Conservation (phyloP, 2,329 filamentous ascomycete genomes). For the Xylariaceae sp. region DNA sequence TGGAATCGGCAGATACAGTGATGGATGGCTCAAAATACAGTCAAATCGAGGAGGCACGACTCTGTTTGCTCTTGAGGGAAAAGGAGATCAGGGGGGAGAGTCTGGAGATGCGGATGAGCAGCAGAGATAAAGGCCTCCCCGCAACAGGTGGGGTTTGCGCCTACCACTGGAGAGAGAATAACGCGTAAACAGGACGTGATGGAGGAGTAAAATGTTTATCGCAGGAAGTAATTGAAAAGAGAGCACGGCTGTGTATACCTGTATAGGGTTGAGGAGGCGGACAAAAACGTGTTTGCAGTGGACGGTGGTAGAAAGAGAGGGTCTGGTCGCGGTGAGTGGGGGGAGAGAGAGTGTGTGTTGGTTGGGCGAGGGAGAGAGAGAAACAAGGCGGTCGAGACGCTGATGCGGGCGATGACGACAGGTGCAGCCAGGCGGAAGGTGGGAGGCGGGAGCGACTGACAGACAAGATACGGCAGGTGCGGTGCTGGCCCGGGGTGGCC, state of each 20-base stretch:
- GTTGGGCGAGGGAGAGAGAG: neutral
- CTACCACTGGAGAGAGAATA: constrained; percentile 28
- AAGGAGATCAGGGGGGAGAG: constrained; percentile 3
- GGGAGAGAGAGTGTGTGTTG: constrained; percentile 16
- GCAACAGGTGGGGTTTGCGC: constrained; percentile 36
- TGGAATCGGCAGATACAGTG: too few relatives aligned
- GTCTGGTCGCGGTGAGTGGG: neutral
- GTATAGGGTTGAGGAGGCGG: constrained; percentile 22
- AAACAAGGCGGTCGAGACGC: constrained; percentile 26
- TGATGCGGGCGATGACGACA: constrained; percentile 33
- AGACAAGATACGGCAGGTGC: constrained; percentile 6
- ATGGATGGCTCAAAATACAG: neutral
- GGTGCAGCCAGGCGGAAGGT: constrained; percentile 24
- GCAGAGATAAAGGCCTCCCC: constrained; percentile 26
- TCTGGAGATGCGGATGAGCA: constrained; percentile 21
- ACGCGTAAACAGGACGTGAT: constrained; percentile 25
- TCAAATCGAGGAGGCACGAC: constrained; percentile 4
- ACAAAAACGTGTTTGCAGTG: constrained; percentile 11
- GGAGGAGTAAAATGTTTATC: constrained; percentile 19
- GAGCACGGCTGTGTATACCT: constrained; percentile 19
- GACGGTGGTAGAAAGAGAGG: constrained; percentile 5
- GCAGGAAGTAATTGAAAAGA: constrained; percentile 26
- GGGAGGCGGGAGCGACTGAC: constrained; percentile 8
- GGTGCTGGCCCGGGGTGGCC: constrained; percentile 28
- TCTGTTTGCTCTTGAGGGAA: neutral